These are phyloP conservation scores for Yamadazyma songkhlaensis DNA, from an alignment of 1,139 yeast species.

Conservation along the genomic window DNA sequence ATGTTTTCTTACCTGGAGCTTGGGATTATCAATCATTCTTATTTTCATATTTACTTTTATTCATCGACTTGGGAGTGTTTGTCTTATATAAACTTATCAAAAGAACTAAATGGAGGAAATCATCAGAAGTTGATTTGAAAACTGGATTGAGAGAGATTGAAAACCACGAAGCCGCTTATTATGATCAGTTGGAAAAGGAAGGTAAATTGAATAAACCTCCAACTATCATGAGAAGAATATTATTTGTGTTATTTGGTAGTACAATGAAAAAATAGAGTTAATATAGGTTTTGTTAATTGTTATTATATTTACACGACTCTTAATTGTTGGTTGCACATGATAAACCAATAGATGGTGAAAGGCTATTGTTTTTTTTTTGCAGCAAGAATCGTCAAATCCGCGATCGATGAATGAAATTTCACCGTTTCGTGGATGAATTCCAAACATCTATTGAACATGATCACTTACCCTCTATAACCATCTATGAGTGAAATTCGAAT, in stretches of 20 bases:
- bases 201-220: conserved; percentile 10
- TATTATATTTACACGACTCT: no score
- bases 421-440: no score
- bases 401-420: no score
- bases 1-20: conserved; percentile 59
- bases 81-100: conserved; percentile 55
- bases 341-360: no score
- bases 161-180: conserved; percentile 43
- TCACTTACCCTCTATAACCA: no score
- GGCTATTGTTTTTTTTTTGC: no score
- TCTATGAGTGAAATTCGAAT: no score
- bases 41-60: conserved; percentile 67
- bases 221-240: conserved; percentile 11
- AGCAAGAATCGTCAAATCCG: no score
- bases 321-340: no score
- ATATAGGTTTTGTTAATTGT: no score
- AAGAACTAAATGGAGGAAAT: conserved; percentile 48
- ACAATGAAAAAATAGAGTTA: not conserved
- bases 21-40: conserved; percentile 64
- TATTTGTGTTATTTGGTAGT: conserved; percentile 20
- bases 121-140: conserved; percentile 44
- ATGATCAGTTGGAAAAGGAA: conserved; percentile 15
- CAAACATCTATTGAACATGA: no score
- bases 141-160: conserved; percentile 40
- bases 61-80: conserved; percentile 57